phyloP scores from a whole-genome alignment of 2,329 filamentous ascomycete genomes.

The Diaporthe citriasiana region DNA sequence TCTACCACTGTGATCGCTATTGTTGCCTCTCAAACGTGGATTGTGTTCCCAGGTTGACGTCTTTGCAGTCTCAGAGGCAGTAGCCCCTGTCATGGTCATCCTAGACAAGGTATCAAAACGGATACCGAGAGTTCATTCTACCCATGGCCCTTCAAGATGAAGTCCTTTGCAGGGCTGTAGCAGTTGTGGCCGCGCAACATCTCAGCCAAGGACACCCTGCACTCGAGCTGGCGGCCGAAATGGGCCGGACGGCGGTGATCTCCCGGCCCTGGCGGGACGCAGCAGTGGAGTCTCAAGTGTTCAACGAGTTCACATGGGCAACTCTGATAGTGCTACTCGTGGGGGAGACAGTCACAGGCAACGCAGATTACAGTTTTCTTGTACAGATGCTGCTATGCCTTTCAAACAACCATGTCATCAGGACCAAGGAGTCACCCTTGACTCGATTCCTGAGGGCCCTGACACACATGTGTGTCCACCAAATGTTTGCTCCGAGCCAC shows the following conservation, averaged over 20 bases:
- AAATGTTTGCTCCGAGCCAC: too few relatives aligned
- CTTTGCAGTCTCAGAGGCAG: background rate
- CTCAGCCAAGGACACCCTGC: slow-evolving; percentile 7
- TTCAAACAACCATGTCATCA: background rate
- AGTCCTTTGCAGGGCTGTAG: slow-evolving; percentile 6
- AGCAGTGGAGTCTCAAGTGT: background rate
- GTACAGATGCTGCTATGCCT: slow-evolving; percentile 19
- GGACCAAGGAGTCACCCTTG: slow-evolving; percentile 1
- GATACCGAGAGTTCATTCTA: slow-evolving; percentile 17
- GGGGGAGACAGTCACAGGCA: slow-evolving; percentile 9
- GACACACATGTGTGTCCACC: slow-evolving; percentile 8
- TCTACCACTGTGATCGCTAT: background rate
- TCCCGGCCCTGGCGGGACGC: slow-evolving; percentile 3
- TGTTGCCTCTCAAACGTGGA: rapidly evolving
- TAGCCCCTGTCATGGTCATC: slow-evolving; percentile 17
- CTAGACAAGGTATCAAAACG: slow-evolving; percentile 19
- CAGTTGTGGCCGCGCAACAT: slow-evolving; percentile 20
- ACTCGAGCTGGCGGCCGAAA: slow-evolving; percentile 6
- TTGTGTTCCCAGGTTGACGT: background rate
- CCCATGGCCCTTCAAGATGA: slow-evolving; percentile 22
- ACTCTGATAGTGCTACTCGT: slow-evolving; percentile 16
- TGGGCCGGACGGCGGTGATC: slow-evolving; percentile 11
- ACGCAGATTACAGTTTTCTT: slow-evolving; percentile 15
- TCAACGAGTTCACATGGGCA: slow-evolving; percentile 21
- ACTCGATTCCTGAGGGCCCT: background rate